Percentiles rank a stretch among this genome's conserved stretches.
Conservation (phyloP, 371 early-diverging fungal species). For the Mortierella sp. region DNA sequence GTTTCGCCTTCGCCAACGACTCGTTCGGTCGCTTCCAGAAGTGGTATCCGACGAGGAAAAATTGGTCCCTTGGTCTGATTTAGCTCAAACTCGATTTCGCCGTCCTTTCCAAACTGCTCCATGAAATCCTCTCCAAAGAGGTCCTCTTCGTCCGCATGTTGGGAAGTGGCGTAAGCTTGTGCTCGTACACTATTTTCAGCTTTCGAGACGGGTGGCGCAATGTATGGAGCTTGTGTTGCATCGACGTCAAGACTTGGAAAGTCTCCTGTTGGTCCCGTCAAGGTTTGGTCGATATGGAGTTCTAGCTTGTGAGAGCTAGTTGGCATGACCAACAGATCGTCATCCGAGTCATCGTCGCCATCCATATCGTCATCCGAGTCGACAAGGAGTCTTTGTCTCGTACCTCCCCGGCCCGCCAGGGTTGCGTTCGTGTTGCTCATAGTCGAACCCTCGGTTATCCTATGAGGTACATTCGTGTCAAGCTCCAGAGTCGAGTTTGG, state of each 20-base stretch:
- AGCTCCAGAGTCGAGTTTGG: constrained; percentile 6
- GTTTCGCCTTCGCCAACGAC: neutral
- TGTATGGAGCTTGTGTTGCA: neutral
- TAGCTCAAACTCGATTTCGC: constrained; percentile 19
- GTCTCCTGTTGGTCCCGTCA: neutral
- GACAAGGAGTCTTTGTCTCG: constrained; percentile 19
- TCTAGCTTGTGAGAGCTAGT: constrained; percentile 24
- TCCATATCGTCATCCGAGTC: constrained; percentile 52
- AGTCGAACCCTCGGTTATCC: neutral
- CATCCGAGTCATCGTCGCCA: constrained; percentile 39
- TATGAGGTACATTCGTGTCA: neutral
- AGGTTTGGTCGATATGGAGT: constrained; percentile 27
- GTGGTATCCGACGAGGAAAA: constrained; percentile 30
- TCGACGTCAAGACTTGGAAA: neutral
- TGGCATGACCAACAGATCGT: constrained; percentile 29
- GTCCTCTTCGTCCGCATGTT: constrained; percentile 10
- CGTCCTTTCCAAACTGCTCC: constrained; percentile 34
- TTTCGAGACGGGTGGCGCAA: neutral
- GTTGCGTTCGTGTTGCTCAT: neutral
- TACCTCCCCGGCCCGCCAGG: neutral
- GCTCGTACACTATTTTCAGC: neutral
- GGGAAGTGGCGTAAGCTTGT: neutral
- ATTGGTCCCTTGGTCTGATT: constrained; percentile 24
- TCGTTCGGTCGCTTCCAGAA: constrained; percentile 11
- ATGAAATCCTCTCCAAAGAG: constrained; percentile 49